Evolutionary conservation across 1,284 basidiomycete species (phyloP).

Genomic region (Dichomitus squalens): DNA sequence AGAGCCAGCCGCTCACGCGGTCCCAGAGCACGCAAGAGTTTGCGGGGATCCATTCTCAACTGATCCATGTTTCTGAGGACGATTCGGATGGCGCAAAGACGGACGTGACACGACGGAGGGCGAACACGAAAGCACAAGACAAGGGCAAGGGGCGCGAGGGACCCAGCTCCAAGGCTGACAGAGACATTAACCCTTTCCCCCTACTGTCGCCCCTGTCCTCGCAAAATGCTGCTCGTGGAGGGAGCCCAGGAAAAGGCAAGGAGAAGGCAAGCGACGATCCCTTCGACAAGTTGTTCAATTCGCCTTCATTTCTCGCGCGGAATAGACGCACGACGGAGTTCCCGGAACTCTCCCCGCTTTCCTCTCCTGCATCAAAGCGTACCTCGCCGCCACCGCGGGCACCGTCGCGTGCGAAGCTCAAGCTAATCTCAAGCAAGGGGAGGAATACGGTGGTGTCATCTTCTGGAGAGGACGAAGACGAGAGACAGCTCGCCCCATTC

Average conservation of each 20-base stretch:
- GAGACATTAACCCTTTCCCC: conserved; percentile 7
- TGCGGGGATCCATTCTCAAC: not conserved
- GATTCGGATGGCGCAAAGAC: not conserved
- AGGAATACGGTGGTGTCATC: conserved; percentile 11
- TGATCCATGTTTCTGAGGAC: conserved; percentile 8
- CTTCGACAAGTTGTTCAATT: conserved; percentile 7
- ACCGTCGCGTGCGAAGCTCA: not conserved
- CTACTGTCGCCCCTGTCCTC: not conserved
- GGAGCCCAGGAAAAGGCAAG: not conserved
- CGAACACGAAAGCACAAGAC: not conserved
- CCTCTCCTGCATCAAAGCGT: conserved; percentile 12
- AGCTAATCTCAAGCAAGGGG: conserved; percentile 1
- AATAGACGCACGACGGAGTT: not conserved
- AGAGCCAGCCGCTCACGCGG: conserved; percentile 8
- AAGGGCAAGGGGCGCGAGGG: not conserved
- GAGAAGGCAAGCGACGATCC: conserved; percentile 2
- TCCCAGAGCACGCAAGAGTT: conserved; percentile 5
- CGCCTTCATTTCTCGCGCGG: not conserved
- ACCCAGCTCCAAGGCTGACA: not conserved
- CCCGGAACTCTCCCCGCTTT: conserved; percentile 19
- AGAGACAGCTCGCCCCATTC: conserved; percentile 41
- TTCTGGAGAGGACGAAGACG: conserved; percentile 18
- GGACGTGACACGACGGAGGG: not conserved
- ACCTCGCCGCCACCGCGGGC: conserved; percentile 2
- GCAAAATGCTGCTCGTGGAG: not conserved